Conservation (phyloP, 208 protist species). For the Trichomonas gallinae region DNA sequence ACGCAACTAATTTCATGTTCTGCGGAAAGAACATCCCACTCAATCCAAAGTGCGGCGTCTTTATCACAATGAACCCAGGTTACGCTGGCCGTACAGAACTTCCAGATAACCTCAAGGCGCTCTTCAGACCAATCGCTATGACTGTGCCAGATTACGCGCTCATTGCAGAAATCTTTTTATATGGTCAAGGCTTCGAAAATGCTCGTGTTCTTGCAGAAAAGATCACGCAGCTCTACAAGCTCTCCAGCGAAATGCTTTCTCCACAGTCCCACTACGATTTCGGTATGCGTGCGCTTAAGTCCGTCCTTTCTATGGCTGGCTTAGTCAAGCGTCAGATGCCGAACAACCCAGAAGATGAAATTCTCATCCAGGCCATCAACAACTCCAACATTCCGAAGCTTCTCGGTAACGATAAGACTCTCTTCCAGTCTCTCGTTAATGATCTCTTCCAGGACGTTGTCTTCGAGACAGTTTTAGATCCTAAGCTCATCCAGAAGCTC, state of each 20-base stretch:
- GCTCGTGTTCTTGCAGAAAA: slow-evolving; percentile 78
- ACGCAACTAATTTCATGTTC: slow-evolving; percentile 66
- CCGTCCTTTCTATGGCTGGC: slow-evolving; percentile 90
- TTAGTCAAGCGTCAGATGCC: slow-evolving; percentile 81
- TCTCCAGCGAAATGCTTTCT: slow-evolving; percentile 86
- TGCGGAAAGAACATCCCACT: slow-evolving; percentile 76
- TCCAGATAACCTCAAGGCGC: slow-evolving; percentile 83
- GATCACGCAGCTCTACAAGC: slow-evolving; percentile 91
- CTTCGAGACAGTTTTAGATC: slow-evolving; percentile 65
- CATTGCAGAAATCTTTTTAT: slow-evolving; percentile 89
- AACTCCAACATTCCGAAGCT: slow-evolving; percentile 88
- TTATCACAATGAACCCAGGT: slow-evolving; percentile 98
- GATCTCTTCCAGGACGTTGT: slow-evolving; percentile 86
- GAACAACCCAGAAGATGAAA: slow-evolving; percentile 76
- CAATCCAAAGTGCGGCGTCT: slow-evolving; percentile 72
- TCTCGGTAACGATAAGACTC: slow-evolving; percentile 80
- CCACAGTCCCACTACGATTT: slow-evolving; percentile 71
- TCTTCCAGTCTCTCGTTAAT: slow-evolving; percentile 88
- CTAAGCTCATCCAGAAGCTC: slow-evolving; percentile 64
- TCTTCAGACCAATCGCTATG: slow-evolving; percentile 86
- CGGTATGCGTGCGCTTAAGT: slow-evolving; percentile 91
- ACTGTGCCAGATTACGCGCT: slow-evolving; percentile 92
- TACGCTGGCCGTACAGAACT: slow-evolving; percentile 93
- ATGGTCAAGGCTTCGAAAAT: slow-evolving; percentile 82
- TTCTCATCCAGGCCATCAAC: slow-evolving; percentile 49